phyloP scores from a whole-genome alignment of 2,329 filamentous ascomycete species.

The Penicillium hordei region DNA sequence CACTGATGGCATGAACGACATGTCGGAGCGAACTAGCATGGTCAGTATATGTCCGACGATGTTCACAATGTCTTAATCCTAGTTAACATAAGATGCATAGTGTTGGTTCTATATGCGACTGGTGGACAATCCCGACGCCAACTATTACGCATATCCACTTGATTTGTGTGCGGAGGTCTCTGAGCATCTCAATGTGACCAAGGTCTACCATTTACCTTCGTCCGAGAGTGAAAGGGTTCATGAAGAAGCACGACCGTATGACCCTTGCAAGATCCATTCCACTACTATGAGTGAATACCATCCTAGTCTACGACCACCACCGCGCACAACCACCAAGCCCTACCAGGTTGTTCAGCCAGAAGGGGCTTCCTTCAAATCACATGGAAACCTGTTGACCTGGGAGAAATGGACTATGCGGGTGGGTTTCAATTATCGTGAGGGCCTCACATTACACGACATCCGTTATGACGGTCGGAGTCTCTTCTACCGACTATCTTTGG shows the following conservation, averaged over 20 bases:
- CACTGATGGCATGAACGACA: slow-evolving; percentile 53
- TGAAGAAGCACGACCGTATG: slow-evolving; percentile 38
- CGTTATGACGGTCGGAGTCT: slow-evolving; percentile 41
- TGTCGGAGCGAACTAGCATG: slow-evolving; percentile 49
- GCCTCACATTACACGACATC: slow-evolving; percentile 44
- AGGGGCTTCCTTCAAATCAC: slow-evolving; percentile 35
- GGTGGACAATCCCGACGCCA: slow-evolving; percentile 48
- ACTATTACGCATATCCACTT: slow-evolving; percentile 60
- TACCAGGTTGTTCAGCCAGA: slow-evolving; percentile 40
- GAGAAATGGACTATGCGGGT: slow-evolving; percentile 48
- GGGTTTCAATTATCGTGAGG: slow-evolving; percentile 49
- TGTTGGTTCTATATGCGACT: slow-evolving; percentile 40
- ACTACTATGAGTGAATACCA: slow-evolving; percentile 37
- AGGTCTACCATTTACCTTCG: slow-evolving; percentile 52
- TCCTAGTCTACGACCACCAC: slow-evolving; percentile 31
- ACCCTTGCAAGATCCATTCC: slow-evolving; percentile 40
- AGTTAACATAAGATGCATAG: background rate
- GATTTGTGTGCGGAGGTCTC: slow-evolving; percentile 55
- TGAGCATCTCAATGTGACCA: slow-evolving; percentile 51
- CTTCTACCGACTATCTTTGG: slow-evolving; percentile 45
- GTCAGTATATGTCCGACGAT: slow-evolving; percentile 27
- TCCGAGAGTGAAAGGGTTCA: slow-evolving; percentile 43
- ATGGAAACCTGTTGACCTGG: slow-evolving; percentile 38
- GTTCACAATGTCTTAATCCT: background rate
- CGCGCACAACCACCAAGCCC: slow-evolving; percentile 38